Conservation (phyloP, 495 filamentous ascomycete genomes). For the Elasticomyces elasticus region DNA sequence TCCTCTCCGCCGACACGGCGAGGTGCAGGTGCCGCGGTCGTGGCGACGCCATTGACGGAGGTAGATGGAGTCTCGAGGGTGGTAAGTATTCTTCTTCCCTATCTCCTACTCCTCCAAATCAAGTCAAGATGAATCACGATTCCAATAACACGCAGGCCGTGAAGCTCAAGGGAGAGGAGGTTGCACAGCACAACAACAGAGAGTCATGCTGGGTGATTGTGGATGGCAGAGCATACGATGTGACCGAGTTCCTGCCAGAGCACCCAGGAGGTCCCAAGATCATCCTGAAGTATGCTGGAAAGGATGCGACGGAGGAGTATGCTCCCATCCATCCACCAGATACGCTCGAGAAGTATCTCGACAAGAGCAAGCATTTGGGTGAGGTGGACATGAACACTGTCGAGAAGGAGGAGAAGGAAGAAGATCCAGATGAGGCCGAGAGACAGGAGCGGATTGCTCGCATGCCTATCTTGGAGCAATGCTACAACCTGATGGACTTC, state of each 20-base stretch:
- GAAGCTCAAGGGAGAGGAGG: conserved; percentile 51
- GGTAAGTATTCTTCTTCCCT: not conserved
- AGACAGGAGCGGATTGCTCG: conserved; percentile 62
- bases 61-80: not conserved
- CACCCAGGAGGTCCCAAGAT: conserved; percentile 72
- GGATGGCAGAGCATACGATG: conserved; percentile 68
- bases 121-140: conserved; percentile 28
- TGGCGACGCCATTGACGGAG: not conserved
- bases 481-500: conserved; percentile 93
- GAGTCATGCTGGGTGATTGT: conserved; percentile 75
- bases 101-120: not conserved
- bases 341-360: conserved; percentile 71
- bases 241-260: conserved; percentile 55
- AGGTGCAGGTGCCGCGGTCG: not conserved
- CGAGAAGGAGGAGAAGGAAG: conserved; percentile 54
- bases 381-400: conserved; percentile 85
- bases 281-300: conserved; percentile 77
- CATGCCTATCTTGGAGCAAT: conserved; percentile 78
- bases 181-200: conserved; percentile 56
- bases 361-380: conserved; percentile 79
- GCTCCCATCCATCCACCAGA: conserved; percentile 66
- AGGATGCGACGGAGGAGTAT: conserved; percentile 76
- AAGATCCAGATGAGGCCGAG: conserved; percentile 66
- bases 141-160: conserved; percentile 27
- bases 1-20: not conserved